These are phyloP conservation scores for Spatholobus suberectus DNA, from an alignment of 306 rosid species.

Conservation along the genomic window DNA sequence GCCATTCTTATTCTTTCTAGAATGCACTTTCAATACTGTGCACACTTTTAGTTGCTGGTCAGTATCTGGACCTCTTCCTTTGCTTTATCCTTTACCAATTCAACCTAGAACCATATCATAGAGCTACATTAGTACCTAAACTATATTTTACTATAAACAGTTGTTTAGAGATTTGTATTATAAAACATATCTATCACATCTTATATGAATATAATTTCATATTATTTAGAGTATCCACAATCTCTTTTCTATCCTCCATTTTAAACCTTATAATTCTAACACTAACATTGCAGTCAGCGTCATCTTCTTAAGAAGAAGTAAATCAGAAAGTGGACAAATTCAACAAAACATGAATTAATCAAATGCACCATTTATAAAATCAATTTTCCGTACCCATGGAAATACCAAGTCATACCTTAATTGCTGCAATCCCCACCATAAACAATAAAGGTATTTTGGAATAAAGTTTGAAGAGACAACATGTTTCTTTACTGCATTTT, in stretches of 20 bases:
- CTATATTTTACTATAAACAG: constrained; percentile 1
- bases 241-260: constrained; percentile 1
- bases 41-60: not conserved
- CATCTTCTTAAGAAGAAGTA: constrained; percentile 10
- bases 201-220: not conserved
- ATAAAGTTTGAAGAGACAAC: constrained; percentile 74
- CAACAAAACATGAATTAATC: not conserved
- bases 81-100: not conserved
- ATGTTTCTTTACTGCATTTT: constrained; percentile 62
- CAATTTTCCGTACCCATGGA: constrained; percentile 12
- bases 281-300: not conserved
- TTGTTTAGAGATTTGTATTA: not conserved
- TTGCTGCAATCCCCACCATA: constrained; percentile 99
- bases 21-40: not conserved
- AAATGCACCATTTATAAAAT: constrained; percentile 38
- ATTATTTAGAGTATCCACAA: not conserved
- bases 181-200: not conserved
- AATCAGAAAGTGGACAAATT: constrained; percentile 18
- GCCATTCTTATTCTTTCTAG: not conserved
- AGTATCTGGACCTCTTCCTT: not conserved
- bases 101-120: not conserved
- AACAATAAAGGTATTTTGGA: constrained; percentile 80
- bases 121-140: not conserved
- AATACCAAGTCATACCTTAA: constrained; percentile 67
- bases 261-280: not conserved